Percentiles rank a stretch among this genome's conserved stretches.
Evolutionary conservation across 208 protist species (phyloP).

Genomic region (Acanthamoeba healyi): DNA sequence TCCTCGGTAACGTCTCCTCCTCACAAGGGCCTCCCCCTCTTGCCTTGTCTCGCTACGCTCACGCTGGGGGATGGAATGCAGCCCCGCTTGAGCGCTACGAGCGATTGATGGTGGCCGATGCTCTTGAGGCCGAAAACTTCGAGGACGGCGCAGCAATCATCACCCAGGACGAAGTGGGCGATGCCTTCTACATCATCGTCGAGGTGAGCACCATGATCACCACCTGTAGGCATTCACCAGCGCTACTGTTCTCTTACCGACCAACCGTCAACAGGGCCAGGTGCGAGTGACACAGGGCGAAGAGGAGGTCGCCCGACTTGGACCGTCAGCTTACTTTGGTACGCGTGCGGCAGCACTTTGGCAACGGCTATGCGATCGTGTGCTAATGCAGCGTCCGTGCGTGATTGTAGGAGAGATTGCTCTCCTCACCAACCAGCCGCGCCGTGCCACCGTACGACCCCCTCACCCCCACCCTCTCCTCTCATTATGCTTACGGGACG

Average conservation of each 20-base stretch:
- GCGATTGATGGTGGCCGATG: slow-evolving; percentile 83
- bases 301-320: slow-evolving; percentile 28
- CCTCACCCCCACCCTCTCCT: background rate
- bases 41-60: background rate
- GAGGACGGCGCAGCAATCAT: slow-evolving; percentile 83
- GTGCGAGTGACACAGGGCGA: slow-evolving; percentile 1
- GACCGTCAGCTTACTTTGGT: slow-evolving; percentile 12
- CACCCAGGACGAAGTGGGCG: slow-evolving; percentile 87
- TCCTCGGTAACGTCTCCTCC: slow-evolving; percentile 74
- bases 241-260: background rate
- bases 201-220: slow-evolving; percentile 65
- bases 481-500: background rate
- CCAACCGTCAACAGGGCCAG: background rate
- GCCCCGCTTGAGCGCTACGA: slow-evolving; percentile 48
- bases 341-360: background rate
- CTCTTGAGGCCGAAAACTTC: slow-evolving; percentile 79
- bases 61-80: background rate
- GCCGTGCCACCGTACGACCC: slow-evolving; percentile 61
- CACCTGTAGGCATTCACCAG: no score
- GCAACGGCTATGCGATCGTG: background rate
- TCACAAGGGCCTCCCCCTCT: background rate
- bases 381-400: no score
- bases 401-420: slow-evolving; percentile 76
- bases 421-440: slow-evolving; percentile 76
- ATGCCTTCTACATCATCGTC: slow-evolving; percentile 89